These are phyloP conservation scores for Tulasnella sp. DNA, from an alignment of 768 basidiomycete genomes.

Conservation along the genomic window DNA sequence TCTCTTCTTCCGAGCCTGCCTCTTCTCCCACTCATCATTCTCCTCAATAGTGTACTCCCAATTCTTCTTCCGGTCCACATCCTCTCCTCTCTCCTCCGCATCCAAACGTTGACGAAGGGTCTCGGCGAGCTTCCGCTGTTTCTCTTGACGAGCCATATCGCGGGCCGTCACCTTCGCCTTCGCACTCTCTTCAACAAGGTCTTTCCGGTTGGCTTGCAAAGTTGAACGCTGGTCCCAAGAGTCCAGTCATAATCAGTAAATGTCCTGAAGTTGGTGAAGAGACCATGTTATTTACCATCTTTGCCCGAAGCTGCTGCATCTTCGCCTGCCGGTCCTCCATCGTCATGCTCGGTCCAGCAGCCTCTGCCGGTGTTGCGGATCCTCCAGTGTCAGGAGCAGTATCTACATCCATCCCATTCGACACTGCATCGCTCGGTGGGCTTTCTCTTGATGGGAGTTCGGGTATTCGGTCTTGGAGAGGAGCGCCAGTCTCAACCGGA, in stretches of 20 bases:
- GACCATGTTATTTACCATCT: slow-evolving; percentile 62
- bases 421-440: not conserved
- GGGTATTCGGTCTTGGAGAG: slow-evolving; percentile 32
- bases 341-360: slow-evolving; percentile 44
- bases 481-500: not conserved
- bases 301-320: slow-evolving; percentile 72
- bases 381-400: slow-evolving; percentile 35
- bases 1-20: slow-evolving; percentile 76
- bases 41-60: slow-evolving; percentile 97
- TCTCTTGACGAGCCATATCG: slow-evolving; percentile 82
- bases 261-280: not conserved
- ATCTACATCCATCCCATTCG: slow-evolving; percentile 27
- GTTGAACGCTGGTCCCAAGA: slow-evolving; percentile 62
- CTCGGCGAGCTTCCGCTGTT: slow-evolving; percentile 89
- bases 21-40: slow-evolving; percentile 96
- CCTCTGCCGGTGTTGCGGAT: slow-evolving; percentile 38
- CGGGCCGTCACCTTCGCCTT: slow-evolving; percentile 75
- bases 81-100: slow-evolving; percentile 90
- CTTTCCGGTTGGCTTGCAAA: slow-evolving; percentile 78
- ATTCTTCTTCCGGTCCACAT: slow-evolving; percentile 85
- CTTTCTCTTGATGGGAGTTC: not conserved
- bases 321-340: slow-evolving; percentile 78
- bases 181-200: slow-evolving; percentile 82
- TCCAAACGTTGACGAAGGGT: slow-evolving; percentile 80
- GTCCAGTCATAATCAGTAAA: not conserved